phyloP scores from a whole-genome alignment of 345 rosid genomes.

The Camelina sativa region DNA sequence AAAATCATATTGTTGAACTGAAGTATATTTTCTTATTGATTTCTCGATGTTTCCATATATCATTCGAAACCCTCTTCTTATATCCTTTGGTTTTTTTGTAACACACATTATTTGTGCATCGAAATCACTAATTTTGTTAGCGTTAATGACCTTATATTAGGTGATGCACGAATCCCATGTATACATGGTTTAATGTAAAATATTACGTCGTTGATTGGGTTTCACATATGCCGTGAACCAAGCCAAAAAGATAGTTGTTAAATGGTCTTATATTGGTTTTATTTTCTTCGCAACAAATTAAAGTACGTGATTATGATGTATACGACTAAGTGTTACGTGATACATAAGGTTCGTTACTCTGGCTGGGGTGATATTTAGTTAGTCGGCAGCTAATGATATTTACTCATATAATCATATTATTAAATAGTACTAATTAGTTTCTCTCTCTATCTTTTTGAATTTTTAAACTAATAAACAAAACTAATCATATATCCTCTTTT shows the following conservation, averaged over 20 bases:
- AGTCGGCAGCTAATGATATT: conserved; percentile 37
- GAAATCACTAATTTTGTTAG: conserved; percentile 7
- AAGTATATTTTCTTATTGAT: too few relatives aligned
- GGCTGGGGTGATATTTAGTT: not conserved
- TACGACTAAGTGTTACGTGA: conserved; percentile 18
- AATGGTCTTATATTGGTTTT: not conserved
- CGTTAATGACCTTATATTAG: not conserved
- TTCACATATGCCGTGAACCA: conserved; percentile 12
- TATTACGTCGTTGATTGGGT: conserved; percentile 4
- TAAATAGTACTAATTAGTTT: not conserved
- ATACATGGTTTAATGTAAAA: conserved; percentile 7
- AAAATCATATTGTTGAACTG: not conserved
- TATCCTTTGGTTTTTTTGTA: not conserved
- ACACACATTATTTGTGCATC: not conserved
- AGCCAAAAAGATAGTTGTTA: conserved; percentile 22
- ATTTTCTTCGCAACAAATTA: conserved; percentile 24
- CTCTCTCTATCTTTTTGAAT: not conserved
- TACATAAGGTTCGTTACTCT: not conserved
- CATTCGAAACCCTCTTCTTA: not conserved
- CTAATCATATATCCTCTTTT: conserved; percentile 27
- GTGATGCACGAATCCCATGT: not conserved
- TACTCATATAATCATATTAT: not conserved
- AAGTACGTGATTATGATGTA: conserved; percentile 25
- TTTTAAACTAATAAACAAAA: not conserved
- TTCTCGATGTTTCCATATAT: not conserved